Conservation (phyloP, 371 early-diverging fungal genomes). For the Rhizopus delemar region DNA sequence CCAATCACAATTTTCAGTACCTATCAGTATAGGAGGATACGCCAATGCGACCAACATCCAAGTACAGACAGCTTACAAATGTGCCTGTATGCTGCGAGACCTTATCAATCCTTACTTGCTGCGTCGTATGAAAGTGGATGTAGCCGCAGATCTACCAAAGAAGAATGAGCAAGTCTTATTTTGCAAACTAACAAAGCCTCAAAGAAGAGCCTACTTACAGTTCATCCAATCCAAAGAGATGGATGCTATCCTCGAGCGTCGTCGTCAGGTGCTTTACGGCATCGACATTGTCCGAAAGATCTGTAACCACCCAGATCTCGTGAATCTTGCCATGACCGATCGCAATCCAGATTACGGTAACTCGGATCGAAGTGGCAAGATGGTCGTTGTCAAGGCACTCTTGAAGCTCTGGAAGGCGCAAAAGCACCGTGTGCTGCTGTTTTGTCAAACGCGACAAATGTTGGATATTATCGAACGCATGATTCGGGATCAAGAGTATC, state of each 20-base stretch:
- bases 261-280: constrained; percentile 83
- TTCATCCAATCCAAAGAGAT: constrained; percentile 75
- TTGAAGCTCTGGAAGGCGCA: constrained; percentile 85
- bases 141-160: constrained; percentile 87
- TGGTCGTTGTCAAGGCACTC: constrained; percentile 83
- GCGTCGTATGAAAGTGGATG: constrained; percentile 92
- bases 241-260: constrained; percentile 80
- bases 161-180: constrained; percentile 95
- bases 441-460: constrained; percentile 97
- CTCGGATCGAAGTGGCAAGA: constrained; percentile 78
- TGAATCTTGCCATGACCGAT: constrained; percentile 29
- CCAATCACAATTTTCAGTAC: constrained; percentile 87
- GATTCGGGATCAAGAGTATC: constrained; percentile 49
- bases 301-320: constrained; percentile 94
- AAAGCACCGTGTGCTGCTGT: constrained; percentile 89
- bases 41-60: constrained; percentile 85
- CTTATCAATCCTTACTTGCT: constrained; percentile 94
- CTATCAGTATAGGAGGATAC: constrained; percentile 92
- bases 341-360: constrained; percentile 66
- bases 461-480: constrained; percentile 89
- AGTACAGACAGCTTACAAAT: constrained; percentile 92
- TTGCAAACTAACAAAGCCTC: constrained; percentile 83
- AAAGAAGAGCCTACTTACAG: constrained; percentile 75
- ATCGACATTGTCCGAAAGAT: constrained; percentile 96
- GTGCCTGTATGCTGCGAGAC: constrained; percentile 87